Conservation (phyloP, 345 rosid species). For the Salix purpurea region DNA sequence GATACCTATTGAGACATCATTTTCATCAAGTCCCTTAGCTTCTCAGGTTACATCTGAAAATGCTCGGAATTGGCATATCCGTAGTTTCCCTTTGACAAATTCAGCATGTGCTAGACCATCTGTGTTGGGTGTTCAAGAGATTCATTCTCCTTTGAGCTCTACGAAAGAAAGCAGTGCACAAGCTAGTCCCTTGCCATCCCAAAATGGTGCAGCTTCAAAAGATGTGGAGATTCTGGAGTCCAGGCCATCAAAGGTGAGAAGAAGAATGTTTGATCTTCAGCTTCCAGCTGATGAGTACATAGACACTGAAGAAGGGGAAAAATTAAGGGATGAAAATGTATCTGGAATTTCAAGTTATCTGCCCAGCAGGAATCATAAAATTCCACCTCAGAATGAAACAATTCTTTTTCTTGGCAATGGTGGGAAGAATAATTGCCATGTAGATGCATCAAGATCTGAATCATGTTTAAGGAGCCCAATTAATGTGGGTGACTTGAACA, state of each 20-base stretch:
- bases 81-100: conserved; percentile 51
- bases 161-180: conserved; percentile 45
- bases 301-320: conserved; percentile 48
- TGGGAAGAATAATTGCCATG: conserved; percentile 35
- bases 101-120: conserved; percentile 51
- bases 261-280: conserved; percentile 76
- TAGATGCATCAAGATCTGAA: conserved; percentile 35
- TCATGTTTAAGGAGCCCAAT: conserved; percentile 35
- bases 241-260: conserved; percentile 70
- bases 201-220: conserved; percentile 51
- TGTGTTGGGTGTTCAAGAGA: conserved; percentile 40
- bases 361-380: conserved; percentile 42
- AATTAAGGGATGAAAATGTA: conserved; percentile 27
- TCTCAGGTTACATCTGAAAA: conserved; percentile 53
- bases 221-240: conserved; percentile 52
- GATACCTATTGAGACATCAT: conserved; percentile 41
- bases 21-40: conserved; percentile 52
- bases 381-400: conserved; percentile 31
- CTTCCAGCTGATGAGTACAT: conserved; percentile 77
- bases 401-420: conserved; percentile 27
- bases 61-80: conserved; percentile 63
- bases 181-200: conserved; percentile 47
- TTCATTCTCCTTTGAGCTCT: conserved; percentile 52
- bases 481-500: conserved; percentile 70
- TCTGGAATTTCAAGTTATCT: conserved; percentile 41